phyloP scores from a whole-genome alignment of 441 rosid genomes.

The Aquilaria agallochum region DNA sequence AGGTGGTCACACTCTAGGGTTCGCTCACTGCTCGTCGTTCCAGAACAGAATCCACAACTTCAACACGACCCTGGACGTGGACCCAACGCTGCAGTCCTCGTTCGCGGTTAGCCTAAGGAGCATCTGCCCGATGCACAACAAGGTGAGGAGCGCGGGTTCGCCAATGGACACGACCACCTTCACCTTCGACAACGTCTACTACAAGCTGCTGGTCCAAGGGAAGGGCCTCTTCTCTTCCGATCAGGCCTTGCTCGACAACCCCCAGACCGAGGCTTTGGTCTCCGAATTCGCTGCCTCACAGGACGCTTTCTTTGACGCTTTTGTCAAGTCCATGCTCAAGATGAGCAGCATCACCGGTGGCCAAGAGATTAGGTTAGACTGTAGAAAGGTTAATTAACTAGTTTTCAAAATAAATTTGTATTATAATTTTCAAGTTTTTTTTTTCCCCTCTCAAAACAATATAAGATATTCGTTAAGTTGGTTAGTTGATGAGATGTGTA shows the following conservation, averaged over 20 bases:
- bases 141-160: conserved; percentile 41
- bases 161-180: conserved; percentile 30
- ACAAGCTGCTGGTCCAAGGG: conserved; percentile 51
- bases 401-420: conserved; percentile 16
- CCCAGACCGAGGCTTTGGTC: conserved; percentile 35
- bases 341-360: conserved; percentile 58
- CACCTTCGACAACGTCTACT: conserved; percentile 44
- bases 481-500: too few species aligned
- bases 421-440: too few species aligned
- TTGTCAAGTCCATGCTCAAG: conserved; percentile 52
- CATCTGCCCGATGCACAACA: conserved; percentile 48
- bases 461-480: too few species aligned
- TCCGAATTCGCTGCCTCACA: conserved; percentile 33
- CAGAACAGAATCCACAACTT: conserved; percentile 63
- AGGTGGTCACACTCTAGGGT: conserved; percentile 77
- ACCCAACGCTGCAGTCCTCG: conserved; percentile 48
- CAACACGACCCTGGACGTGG: conserved; percentile 47
- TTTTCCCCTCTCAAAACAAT: too few species aligned
- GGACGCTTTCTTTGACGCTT: conserved; percentile 33
- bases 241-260: conserved; percentile 38
- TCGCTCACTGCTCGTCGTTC: conserved; percentile 69
- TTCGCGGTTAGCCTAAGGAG: conserved; percentile 38
- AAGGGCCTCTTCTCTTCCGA: conserved; percentile 51
- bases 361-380: conserved; percentile 44
- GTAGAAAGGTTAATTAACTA: conserved; percentile 28